These are phyloP conservation scores for Carnegiea gigantea DNA, from an alignment of 179 eudicot species.

Conservation along the genomic window DNA sequence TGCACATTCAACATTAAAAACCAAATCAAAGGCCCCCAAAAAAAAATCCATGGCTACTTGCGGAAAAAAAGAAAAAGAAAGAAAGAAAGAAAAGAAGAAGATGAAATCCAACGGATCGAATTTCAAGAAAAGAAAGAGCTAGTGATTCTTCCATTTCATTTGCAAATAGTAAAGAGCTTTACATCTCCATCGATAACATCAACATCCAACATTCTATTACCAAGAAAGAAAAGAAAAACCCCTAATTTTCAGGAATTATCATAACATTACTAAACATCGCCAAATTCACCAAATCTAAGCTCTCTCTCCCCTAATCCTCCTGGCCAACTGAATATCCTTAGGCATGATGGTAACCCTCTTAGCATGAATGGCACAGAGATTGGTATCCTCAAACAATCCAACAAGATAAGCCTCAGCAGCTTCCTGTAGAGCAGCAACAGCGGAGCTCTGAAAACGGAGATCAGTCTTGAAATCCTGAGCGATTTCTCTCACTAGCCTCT, in stretches of 20 bases:
- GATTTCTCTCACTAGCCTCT: background rate
- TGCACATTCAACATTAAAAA: background rate
- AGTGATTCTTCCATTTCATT: background rate
- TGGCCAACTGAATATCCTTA: slow-evolving; percentile 5
- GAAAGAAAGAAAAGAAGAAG: background rate
- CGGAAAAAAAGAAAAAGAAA: background rate
- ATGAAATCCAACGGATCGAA: background rate
- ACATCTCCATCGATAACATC: background rate
- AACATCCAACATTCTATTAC: background rate
- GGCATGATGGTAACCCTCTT: slow-evolving; percentile 10
- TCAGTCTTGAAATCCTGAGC: slow-evolving; percentile 12
- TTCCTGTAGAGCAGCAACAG: slow-evolving; percentile 5
- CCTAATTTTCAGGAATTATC: background rate
- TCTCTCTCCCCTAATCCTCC: slow-evolving; percentile 8
- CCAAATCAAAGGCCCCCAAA: background rate
- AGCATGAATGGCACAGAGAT: background rate
- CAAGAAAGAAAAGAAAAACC: background rate
- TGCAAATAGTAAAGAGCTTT: background rate
- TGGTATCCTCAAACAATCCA: slow-evolving; percentile 1
- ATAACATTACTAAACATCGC: background rate
- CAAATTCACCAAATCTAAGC: background rate
- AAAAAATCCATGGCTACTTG: no score
- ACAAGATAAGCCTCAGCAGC: slow-evolving; percentile 7
- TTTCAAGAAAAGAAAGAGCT: background rate
- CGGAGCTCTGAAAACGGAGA: slow-evolving; percentile 11